Conservation (phyloP, 1,139 yeast genomes). For the Meyerozyma carpophila region DNA sequence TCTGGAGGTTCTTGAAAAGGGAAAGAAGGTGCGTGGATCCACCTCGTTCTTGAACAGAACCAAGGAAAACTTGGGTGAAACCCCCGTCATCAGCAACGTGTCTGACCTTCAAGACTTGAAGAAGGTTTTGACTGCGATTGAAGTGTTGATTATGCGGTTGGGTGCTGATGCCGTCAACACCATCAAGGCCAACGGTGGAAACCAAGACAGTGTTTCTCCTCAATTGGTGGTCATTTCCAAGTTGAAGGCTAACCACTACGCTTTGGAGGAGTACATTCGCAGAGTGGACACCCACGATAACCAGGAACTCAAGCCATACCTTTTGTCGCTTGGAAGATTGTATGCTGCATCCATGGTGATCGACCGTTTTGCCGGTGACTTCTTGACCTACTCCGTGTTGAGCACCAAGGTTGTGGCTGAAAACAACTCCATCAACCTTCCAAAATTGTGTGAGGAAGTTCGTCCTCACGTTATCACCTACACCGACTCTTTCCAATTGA, state of each 20-base stretch:
- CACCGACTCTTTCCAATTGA: slow-evolving; percentile 45
- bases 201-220: slow-evolving; percentile 29
- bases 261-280: slow-evolving; percentile 17
- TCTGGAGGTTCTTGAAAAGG: slow-evolving; percentile 25
- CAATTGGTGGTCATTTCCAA: slow-evolving; percentile 22
- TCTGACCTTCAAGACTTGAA: slow-evolving; percentile 27
- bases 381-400: slow-evolving; percentile 33
- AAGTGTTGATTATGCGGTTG: slow-evolving; percentile 39
- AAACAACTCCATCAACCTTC: slow-evolving; percentile 27
- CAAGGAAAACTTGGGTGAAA: slow-evolving; percentile 23
- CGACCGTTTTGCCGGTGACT: slow-evolving; percentile 34
- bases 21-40: slow-evolving; percentile 32
- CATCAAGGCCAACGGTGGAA: slow-evolving; percentile 24
- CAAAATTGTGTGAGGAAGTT: slow-evolving; percentile 30
- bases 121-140: slow-evolving; percentile 33
- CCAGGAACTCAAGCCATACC: slow-evolving; percentile 16
- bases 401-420: slow-evolving; percentile 29
- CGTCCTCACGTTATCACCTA: slow-evolving; percentile 43
- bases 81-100: slow-evolving; percentile 21
- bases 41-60: slow-evolving; percentile 36
- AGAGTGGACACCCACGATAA: slow-evolving; percentile 13
- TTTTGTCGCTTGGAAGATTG: slow-evolving; percentile 17
- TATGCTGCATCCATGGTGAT: slow-evolving; percentile 24
- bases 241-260: slow-evolving; percentile 20
- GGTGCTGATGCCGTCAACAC: slow-evolving; percentile 19